A percentile compares a stretch with the other conserved stretches of the same genome.
Conservation (phyloP, 2,329 filamentous ascomycete genomes). For the Malbranchea cinnamomea region DNA sequence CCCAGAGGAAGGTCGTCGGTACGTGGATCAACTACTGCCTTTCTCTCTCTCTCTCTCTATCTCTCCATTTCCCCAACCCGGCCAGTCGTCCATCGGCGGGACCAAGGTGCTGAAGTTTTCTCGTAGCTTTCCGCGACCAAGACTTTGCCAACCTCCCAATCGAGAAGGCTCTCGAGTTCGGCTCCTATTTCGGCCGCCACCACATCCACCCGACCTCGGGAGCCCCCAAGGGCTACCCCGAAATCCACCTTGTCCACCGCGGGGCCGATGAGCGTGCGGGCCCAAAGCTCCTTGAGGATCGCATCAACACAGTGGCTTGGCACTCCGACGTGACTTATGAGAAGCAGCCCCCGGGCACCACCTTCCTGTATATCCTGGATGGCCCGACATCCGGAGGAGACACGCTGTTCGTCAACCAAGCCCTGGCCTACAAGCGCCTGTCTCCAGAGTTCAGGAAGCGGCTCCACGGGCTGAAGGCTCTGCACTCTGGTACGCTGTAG, state of each 20-base stretch:
- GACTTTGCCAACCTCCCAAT: conserved; percentile 59
- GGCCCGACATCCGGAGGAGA: conserved; percentile 67
- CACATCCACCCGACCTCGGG: conserved; percentile 72
- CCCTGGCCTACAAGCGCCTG: conserved; percentile 65
- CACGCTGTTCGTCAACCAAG: conserved; percentile 68
- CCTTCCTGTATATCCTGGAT: conserved; percentile 79
- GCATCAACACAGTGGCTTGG: conserved; percentile 74
- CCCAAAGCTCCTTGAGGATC: conserved; percentile 48
- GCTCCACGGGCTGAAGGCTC: conserved; percentile 63
- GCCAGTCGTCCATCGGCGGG: no score
- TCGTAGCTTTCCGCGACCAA: conserved; percentile 49
- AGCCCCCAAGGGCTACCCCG: conserved; percentile 55
- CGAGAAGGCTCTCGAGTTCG: conserved; percentile 51
- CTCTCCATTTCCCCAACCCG: not conserved
- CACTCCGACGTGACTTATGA: conserved; percentile 84
- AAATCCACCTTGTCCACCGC: conserved; percentile 66
- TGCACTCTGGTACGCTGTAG: conserved; percentile 60
- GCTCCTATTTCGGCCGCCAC: conserved; percentile 62
- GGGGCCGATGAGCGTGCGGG: conserved; percentile 48
- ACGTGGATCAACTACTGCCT: conserved; percentile 10
- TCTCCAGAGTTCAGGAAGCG: conserved; percentile 66
- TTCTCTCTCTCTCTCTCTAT: not conserved
- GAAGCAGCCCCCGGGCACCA: conserved; percentile 74
- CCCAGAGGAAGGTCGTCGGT: conserved; percentile 51
- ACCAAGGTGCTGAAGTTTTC: not conserved